These are phyloP conservation scores for Aechmea fasciata DNA, from an alignment of 176 grass and related monocot species.

Conservation along the genomic window DNA sequence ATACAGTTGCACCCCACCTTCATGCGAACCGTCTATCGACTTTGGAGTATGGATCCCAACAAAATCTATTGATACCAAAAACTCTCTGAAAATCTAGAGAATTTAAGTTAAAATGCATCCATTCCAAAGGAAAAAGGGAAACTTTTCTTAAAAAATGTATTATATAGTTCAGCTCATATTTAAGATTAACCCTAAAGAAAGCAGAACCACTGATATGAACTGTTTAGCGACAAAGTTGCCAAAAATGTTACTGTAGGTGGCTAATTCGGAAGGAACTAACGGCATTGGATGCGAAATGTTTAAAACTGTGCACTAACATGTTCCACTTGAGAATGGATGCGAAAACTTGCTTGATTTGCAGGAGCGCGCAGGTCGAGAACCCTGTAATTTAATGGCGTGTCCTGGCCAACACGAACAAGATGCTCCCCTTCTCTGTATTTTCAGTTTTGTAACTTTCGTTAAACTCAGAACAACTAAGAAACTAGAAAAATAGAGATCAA, in stretches of 20 bases:
- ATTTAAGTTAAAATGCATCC: background rate
- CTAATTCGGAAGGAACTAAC: no score
- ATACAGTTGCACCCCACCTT: conserved; percentile 95
- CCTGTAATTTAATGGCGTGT: conserved; percentile 69
- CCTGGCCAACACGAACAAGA: conserved; percentile 76
- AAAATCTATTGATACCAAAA: conserved; percentile 54
- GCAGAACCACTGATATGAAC: no score
- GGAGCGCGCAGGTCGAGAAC: conserved; percentile 61
- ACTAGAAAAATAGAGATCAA: no score
- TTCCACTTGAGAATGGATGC: conserved; percentile 66
- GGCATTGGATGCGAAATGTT: no score
- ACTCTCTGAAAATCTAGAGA: conserved; percentile 60
- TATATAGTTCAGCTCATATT: no score
- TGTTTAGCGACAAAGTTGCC: no score
- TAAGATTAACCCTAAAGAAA: no score
- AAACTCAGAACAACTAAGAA: no score
- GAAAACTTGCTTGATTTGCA: conserved; percentile 67
- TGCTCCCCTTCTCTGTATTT: conserved; percentile 65
- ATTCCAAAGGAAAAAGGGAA: background rate
- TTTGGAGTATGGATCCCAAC: conserved; percentile 80
- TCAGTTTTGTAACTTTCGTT: background rate
- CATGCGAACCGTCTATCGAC: conserved; percentile 58
- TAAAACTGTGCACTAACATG: conserved; percentile 33
- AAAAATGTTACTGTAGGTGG: no score
- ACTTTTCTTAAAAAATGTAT: no score